Evolutionary conservation across 768 basidiomycete genomes (phyloP).

Genomic region (Agaricus blazei): DNA sequence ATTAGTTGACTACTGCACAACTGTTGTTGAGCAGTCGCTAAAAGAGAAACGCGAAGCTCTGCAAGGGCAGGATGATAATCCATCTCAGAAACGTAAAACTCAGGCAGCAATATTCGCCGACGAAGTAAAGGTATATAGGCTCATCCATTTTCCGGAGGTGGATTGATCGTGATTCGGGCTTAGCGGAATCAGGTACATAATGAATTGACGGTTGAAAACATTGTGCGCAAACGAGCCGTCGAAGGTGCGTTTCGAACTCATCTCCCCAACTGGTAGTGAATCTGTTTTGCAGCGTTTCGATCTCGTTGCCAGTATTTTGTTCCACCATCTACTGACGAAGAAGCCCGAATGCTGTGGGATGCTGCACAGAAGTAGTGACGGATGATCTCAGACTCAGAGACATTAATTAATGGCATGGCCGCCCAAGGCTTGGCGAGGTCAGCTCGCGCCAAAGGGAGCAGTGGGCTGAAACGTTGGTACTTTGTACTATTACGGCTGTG

Average conservation of each 20-base stretch:
- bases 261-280: not conserved
- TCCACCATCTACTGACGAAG: conserved; percentile 55
- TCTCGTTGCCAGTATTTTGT: conserved; percentile 77
- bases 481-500: too few relatives aligned
- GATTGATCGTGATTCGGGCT: not conserved
- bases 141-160: not conserved
- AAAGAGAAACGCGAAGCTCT: conserved; percentile 47
- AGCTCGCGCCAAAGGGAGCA: not conserved
- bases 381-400: not conserved
- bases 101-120: conserved; percentile 58
- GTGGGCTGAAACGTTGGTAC: too few relatives aligned
- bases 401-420: not conserved
- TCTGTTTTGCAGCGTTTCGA: conserved; percentile 52
- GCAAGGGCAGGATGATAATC: conserved; percentile 37
- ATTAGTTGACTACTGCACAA: conserved; percentile 72
- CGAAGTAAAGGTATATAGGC: conserved; percentile 58
- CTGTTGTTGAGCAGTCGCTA: conserved; percentile 61
- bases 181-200: conserved; percentile 74
- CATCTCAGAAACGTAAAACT: conserved; percentile 39
- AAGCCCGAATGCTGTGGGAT: conserved; percentile 37
- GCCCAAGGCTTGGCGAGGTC: not conserved
- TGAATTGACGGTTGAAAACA: conserved; percentile 67
- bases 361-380: conserved; percentile 17
- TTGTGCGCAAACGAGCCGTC: conserved; percentile 63
- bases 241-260: conserved; percentile 45